Percentiles rank a stretch among this genome's conserved stretches.
phyloP scores from a whole-genome alignment of 345 rosid species.

The Salix udensis region DNA sequence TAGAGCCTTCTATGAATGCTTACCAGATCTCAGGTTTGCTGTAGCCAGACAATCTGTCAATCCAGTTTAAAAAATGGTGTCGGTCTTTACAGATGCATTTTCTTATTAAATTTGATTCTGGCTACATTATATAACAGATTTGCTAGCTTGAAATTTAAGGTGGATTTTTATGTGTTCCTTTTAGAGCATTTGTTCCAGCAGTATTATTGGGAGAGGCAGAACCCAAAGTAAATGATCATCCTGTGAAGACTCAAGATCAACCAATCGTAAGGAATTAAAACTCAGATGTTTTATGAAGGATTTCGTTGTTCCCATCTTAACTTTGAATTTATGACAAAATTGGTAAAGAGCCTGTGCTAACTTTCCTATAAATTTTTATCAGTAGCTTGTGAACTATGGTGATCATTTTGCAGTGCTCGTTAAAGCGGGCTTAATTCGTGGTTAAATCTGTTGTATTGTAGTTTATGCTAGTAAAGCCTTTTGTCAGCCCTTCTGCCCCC shows the following conservation, averaged over 20 bases:
- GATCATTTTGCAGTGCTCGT: background rate
- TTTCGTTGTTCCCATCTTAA: background rate
- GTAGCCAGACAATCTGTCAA: constrained; percentile 3
- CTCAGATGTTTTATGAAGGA: background rate
- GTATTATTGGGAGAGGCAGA: constrained; percentile 92
- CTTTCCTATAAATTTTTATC: background rate
- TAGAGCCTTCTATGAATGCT: constrained; percentile 86
- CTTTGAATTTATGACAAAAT: background rate
- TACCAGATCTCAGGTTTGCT: constrained; percentile 94
- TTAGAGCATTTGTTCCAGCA: constrained; percentile 98
- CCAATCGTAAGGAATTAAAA: constrained; percentile 45
- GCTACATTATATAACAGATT: background rate
- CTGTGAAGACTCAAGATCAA: constrained; percentile 66
- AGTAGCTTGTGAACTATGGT: background rate
- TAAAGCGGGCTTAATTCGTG: background rate
- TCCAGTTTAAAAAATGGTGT: background rate
- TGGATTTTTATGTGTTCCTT: constrained; percentile 23
- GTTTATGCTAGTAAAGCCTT: background rate
- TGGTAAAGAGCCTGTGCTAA: background rate
- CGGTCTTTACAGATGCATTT: background rate
- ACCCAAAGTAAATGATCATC: constrained; percentile 68
- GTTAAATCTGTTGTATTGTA: background rate
- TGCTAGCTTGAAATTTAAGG: background rate
- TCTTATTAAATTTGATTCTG: background rate
- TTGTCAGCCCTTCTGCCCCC: background rate